Conservation (phyloP, 2,329 filamentous ascomycete species). For the Cladophialophora yegresii region DNA sequence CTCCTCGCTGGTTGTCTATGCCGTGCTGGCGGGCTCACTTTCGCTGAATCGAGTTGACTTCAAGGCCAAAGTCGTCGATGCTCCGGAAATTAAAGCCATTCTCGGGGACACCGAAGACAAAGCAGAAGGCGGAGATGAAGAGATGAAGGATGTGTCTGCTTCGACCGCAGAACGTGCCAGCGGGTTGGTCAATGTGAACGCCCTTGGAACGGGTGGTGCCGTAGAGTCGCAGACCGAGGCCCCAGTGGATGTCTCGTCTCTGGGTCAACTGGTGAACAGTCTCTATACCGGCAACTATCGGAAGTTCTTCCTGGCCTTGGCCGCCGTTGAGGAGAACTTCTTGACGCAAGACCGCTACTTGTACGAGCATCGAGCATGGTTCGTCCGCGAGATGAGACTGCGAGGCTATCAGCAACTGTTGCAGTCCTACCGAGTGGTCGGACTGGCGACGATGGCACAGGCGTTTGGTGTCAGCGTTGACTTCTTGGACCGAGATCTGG, state of each 20-base stretch:
- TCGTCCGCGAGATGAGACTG: conserved; percentile 96
- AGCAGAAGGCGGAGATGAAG: conserved; percentile 76
- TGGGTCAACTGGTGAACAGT: conserved; percentile 84
- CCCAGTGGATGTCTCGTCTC: conserved; percentile 82
- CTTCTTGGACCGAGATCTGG: conserved; percentile 93
- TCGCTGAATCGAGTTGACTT: conserved; percentile 97
- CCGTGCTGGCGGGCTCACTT: conserved; percentile 89
- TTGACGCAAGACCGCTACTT: conserved; percentile 92
- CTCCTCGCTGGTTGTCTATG: conserved; percentile 90
- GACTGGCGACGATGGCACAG: conserved; percentile 93
- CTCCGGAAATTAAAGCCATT: conserved; percentile 96
- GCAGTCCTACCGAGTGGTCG: conserved; percentile 95
- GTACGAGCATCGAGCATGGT: conserved; percentile 94
- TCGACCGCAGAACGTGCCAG: conserved; percentile 57
- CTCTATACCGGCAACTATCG: conserved; percentile 94
- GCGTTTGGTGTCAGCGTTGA: conserved; percentile 97
- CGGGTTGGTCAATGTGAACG: conserved; percentile 85
- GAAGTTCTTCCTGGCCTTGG: conserved; percentile 87
- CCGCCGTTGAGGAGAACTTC: conserved; percentile 89
- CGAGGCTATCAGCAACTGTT: conserved; percentile 95
- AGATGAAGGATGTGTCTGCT: conserved; percentile 65
- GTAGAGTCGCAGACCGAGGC: conserved; percentile 69
- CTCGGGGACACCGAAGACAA: conserved; percentile 88
- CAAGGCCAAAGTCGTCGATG: conserved; percentile 98
- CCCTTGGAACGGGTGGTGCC: conserved; percentile 68